Conservation (phyloP, 2,329 filamentous ascomycete genomes). For the Cryphonectria carpinicola region DNA sequence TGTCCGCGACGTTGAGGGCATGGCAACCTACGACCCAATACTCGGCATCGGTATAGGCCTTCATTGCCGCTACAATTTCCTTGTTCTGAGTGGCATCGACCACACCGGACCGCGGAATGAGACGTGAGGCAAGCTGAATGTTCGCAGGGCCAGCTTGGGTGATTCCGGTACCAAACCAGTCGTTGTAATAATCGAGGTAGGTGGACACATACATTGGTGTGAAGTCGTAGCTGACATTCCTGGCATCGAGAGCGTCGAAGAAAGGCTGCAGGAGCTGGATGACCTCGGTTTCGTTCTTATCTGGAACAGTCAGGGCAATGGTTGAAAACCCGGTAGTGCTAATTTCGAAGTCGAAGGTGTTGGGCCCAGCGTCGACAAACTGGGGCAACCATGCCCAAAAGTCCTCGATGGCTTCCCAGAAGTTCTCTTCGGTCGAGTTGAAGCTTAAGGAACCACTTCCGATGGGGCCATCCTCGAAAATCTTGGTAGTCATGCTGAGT, state of each 20-base stretch:
- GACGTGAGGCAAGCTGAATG: neutral
- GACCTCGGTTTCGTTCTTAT: neutral
- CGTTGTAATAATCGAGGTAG: neutral
- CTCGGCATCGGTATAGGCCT: neutral
- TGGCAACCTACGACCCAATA: neutral
- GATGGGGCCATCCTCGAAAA: constrained; percentile 40
- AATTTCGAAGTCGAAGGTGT: neutral
- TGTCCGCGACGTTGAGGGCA: neutral
- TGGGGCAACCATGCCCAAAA: neutral
- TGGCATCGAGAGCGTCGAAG: neutral
- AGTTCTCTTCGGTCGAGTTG: neutral
- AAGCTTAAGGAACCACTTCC: neutral
- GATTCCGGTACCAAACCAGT: neutral
- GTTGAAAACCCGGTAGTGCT: neutral
- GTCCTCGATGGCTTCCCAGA: constrained; percentile 7
- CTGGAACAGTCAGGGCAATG: neutral
- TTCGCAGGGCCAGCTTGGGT: neutral
- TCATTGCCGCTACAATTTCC: neutral
- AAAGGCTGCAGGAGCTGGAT: neutral
- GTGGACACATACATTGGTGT: neutral
- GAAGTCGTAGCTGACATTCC: neutral
- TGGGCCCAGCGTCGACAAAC: neutral
- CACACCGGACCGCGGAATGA: neutral
- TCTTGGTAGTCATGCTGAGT: constrained; percentile 52
- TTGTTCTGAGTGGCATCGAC: neutral